A percentile compares a stretch with the other conserved stretches of the same genome.
phyloP scores from a whole-genome alignment of 257 asterid genomes.

The Primulina eburnea region DNA sequence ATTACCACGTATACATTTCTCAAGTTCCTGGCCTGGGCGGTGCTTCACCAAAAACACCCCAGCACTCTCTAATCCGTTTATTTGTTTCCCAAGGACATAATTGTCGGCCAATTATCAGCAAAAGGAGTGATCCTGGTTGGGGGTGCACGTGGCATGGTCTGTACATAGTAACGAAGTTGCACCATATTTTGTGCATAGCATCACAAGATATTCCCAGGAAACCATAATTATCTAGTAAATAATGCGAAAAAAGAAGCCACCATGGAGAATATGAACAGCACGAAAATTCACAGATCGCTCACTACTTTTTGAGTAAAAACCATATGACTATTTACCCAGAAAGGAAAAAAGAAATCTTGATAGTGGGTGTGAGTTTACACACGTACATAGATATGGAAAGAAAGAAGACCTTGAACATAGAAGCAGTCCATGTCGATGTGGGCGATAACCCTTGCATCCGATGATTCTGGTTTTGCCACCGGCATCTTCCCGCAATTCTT shows the following conservation, averaged over 20 bases:
- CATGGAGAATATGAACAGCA: not conserved
- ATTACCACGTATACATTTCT: no score
- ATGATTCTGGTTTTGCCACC: constrained; percentile 66
- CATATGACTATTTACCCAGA: not conserved
- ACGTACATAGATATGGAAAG: not conserved
- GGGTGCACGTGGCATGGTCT: not conserved
- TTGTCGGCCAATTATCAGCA: no score
- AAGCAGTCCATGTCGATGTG: constrained; percentile 97
- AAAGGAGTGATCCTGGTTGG: no score
- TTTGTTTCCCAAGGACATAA: no score
- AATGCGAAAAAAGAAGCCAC: not conserved
- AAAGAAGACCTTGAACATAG: constrained; percentile 79
- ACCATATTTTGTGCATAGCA: not conserved
- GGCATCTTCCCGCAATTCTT: constrained; percentile 47
- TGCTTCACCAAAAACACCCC: no score
- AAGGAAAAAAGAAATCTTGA: no score
- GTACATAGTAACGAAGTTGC: not conserved
- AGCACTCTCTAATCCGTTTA: no score
- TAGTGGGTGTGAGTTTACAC: no score
- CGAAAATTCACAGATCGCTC: not conserved
- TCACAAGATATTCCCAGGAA: not conserved
- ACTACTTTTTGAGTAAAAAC: not conserved
- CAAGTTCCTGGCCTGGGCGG: no score
- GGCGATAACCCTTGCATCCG: constrained; percentile 81
- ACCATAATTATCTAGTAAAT: not conserved